These are phyloP conservation scores for Penicillium nucicola DNA, from an alignment of 495 filamentous ascomycete genomes.

Conservation along the genomic window DNA sequence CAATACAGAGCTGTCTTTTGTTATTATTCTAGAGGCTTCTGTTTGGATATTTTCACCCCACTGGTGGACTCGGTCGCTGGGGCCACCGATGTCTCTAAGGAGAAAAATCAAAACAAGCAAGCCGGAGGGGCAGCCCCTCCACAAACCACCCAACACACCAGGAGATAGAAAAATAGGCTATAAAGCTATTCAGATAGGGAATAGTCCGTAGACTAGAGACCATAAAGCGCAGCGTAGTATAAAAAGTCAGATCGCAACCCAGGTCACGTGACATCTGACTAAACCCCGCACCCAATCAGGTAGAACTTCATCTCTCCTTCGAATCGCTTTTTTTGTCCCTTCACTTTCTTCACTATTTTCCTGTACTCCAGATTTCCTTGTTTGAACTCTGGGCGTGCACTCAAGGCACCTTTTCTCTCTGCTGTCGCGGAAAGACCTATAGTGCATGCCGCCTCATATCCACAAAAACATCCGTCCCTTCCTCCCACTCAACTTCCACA, in stretches of 20 bases:
- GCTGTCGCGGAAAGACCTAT: constrained; percentile 27
- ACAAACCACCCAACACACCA: neutral
- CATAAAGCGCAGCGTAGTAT: too few relatives aligned
- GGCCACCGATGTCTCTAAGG: constrained; percentile 34
- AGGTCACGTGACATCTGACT: constrained; percentile 9
- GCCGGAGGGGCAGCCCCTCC: constrained; percentile 14
- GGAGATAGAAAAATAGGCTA: too few relatives aligned
- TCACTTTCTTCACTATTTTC: constrained; percentile 6
- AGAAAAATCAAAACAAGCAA: constrained; percentile 48
- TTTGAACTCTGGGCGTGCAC: constrained; percentile 19
- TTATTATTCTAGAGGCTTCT: constrained; percentile 3
- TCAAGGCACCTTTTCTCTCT: constrained; percentile 28
- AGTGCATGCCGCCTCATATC: constrained; percentile 43
- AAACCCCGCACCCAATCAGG: constrained; percentile 18
- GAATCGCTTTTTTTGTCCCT: constrained; percentile 15
- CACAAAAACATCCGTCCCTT: constrained; percentile 40
- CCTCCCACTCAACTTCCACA: constrained; percentile 21
- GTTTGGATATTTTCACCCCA: neutral
- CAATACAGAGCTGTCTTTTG: neutral
- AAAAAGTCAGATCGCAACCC: too few relatives aligned
- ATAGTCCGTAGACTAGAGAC: too few relatives aligned
- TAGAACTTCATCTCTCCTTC: constrained; percentile 21
- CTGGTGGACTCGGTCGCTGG: constrained; percentile 29
- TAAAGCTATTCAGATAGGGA: too few relatives aligned
- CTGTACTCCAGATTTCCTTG: neutral